These are phyloP conservation scores for Lactarius psammicola DNA, from an alignment of 768 basidiomycete species.

Conservation along the genomic window DNA sequence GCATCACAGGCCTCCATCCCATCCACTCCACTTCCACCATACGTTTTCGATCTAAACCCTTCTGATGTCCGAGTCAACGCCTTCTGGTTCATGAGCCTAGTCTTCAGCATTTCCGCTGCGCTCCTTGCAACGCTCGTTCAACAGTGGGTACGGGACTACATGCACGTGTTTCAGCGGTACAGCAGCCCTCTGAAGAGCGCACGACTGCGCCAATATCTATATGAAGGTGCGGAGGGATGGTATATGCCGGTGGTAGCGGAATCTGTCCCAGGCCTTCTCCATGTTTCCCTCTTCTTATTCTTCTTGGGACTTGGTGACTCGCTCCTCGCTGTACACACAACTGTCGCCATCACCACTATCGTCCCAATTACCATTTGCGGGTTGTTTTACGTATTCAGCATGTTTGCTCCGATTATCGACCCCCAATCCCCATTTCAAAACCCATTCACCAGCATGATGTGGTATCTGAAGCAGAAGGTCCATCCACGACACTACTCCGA, in stretches of 20 bases:
- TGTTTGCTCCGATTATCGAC: constrained; percentile 5
- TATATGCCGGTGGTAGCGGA: constrained; percentile 43
- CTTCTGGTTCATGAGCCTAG: too few relatives aligned
- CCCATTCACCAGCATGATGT: constrained; percentile 13
- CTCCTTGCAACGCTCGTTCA: too few relatives aligned
- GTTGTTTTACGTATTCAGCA: constrained; percentile 18
- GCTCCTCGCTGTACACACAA: constrained; percentile 34
- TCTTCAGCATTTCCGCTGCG: too few relatives aligned
- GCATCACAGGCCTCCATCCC: too few relatives aligned
- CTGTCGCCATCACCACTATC: constrained; percentile 9
- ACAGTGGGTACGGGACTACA: constrained; percentile 35
- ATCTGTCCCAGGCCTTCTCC: constrained; percentile 47
- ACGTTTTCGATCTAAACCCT: too few relatives aligned
- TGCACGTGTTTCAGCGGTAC: constrained; percentile 34
- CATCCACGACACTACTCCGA: not conserved
- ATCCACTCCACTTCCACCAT: too few relatives aligned
- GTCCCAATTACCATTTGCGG: constrained; percentile 15
- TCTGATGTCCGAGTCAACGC: too few relatives aligned
- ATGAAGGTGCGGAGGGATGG: constrained; percentile 43
- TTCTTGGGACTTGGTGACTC: constrained; percentile 49
- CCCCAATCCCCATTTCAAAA: constrained; percentile 16
- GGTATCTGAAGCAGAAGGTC: constrained; percentile 30
- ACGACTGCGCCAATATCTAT: constrained; percentile 40
- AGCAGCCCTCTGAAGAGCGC: constrained; percentile 36
- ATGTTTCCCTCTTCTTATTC: constrained; percentile 49